phyloP scores from a whole-genome alignment of 768 basidiomycete genomes.

The Phanerochaete sordida region DNA sequence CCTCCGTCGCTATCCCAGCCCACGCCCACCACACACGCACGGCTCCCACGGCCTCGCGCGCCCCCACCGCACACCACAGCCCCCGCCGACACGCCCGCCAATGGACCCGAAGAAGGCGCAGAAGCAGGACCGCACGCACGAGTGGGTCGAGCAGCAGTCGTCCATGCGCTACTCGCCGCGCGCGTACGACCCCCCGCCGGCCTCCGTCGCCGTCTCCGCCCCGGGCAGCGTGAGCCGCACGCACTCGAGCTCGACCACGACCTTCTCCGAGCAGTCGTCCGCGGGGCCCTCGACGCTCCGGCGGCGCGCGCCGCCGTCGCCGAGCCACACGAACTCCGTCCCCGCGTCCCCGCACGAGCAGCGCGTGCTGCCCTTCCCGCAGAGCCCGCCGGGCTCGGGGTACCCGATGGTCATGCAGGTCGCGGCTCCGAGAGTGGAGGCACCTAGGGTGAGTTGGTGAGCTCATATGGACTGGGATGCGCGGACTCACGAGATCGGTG shows the following conservation, averaged over 20 bases:
- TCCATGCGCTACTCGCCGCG: conserved; percentile 6
- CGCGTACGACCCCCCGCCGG: conserved; percentile 16
- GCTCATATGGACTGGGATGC: no score
- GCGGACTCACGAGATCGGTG: no score
- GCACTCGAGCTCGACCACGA: conserved; percentile 15
- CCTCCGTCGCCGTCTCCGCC: conserved; percentile 6
- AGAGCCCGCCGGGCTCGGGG: conserved; percentile 24
- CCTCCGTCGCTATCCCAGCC: not conserved
- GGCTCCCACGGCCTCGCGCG: not conserved
- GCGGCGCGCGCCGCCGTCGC: conserved; percentile 4
- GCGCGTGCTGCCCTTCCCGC: conserved; percentile 20
- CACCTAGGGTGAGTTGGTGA: conserved; percentile 13
- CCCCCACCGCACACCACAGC: not conserved
- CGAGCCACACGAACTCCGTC: conserved; percentile 8
- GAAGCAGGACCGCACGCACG: conserved; percentile 17
- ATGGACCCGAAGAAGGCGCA: not conserved
- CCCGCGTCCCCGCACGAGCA: conserved; percentile 4
- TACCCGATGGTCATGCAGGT: conserved; percentile 22
- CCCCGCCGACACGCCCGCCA: no score
- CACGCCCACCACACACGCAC: not conserved
- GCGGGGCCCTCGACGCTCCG: conserved; percentile 8
- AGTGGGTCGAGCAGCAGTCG: conserved; percentile 21
- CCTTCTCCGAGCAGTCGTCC: conserved; percentile 18
- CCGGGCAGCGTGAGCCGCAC: conserved; percentile 1
- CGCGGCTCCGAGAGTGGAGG: conserved; percentile 11